Base-by-base conservation (phyloP, 345 rosid species). In the Bretschneidera sinensis region DNA sequence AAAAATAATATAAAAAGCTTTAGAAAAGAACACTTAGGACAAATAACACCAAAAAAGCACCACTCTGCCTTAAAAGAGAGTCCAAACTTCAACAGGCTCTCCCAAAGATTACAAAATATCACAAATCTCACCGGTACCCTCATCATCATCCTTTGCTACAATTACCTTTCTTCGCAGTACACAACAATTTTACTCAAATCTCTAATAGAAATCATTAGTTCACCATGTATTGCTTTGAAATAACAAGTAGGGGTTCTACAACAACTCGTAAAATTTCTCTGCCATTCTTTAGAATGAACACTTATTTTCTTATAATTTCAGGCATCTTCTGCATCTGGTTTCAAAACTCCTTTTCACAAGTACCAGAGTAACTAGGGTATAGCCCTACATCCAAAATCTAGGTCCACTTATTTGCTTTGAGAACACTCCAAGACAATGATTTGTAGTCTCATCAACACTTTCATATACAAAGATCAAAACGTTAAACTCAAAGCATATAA, bases 1-100 rank as follows among this genome's bases (percentile, higher is more conserved):
- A 73, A 17, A 68, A 43, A 57, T 24, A 48, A 72, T 34, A 74
- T 61, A 35, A 59, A 73, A 59, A 21, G 21, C 52, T 63, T 67
- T 35, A 68, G 53, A 70, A 54, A 68, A 50, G 7, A 51, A 17
- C n/a, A 57, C 17, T 14, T 14, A 39, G 10, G 11, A 3, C 22
- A 58, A 51, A 51, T 8, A n/a, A 17, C 5, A 28, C 48, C 6
- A 35, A 49, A 21, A 45, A 28, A 39, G 55, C 25, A n/a, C 64
- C 4, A 14, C 55, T 24, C 17, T 45, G 21, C 39, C 51, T 18
- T 62, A 14, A 28, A 48, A 54, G 5, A 24, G 55, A 54, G 31
- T 43, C 16, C 15, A 39, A 39, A 39, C 45, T 39, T 39, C 33
- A 28, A 28, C 8, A 8, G 33, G 33, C 8, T 28, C 33, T 39